phyloP scores from a whole-genome alignment of 169 alveolate species.

The Cyclospora cayetanensis region DNA sequence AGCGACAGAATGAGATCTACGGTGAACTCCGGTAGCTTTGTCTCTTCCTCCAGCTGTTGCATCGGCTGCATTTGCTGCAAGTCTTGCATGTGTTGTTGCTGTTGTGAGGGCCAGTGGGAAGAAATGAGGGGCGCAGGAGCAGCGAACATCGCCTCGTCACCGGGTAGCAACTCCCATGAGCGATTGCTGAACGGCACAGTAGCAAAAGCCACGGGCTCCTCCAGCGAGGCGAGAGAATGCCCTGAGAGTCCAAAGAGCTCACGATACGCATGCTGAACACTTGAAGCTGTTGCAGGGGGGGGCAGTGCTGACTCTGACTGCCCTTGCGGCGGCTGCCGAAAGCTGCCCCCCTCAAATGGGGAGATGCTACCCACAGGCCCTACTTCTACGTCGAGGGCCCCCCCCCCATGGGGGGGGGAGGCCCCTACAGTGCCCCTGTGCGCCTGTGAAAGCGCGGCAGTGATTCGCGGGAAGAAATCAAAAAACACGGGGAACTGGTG shows the following conservation, averaged over 20 bases:
- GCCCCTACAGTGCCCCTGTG: no score
- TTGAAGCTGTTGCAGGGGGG: not conserved
- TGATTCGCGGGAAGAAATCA: conserved; percentile 8
- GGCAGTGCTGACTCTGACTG: not conserved
- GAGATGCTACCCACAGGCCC: no score
- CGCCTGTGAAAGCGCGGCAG: conserved; percentile 2
- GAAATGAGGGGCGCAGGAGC: conserved; percentile 19
- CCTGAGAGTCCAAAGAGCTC: not conserved
- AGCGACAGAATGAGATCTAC: conserved; percentile 8
- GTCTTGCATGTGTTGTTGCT: not conserved
- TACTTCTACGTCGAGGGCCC: not conserved
- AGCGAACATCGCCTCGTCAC: conserved; percentile 16
- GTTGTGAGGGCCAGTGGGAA: not conserved
- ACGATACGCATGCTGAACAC: not conserved
- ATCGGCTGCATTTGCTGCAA: not conserved
- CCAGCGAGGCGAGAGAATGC: not conserved
- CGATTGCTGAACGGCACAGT: conserved; percentile 60
- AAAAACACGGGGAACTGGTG: conserved; percentile 46
- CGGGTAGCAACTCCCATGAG: conserved; percentile 64
- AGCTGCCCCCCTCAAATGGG: not conserved
- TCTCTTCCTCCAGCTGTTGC: not conserved
- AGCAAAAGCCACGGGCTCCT: conserved; percentile 49
- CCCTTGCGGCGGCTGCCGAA: not conserved
- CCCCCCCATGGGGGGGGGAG: not conserved
- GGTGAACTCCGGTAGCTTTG: conserved; percentile 2